A percentile compares a stretch with the other conserved stretches of the same genome.
phyloP scores from a whole-genome alignment of 2,329 filamentous ascomycete genomes.

The Pezicula neosporulosa region DNA sequence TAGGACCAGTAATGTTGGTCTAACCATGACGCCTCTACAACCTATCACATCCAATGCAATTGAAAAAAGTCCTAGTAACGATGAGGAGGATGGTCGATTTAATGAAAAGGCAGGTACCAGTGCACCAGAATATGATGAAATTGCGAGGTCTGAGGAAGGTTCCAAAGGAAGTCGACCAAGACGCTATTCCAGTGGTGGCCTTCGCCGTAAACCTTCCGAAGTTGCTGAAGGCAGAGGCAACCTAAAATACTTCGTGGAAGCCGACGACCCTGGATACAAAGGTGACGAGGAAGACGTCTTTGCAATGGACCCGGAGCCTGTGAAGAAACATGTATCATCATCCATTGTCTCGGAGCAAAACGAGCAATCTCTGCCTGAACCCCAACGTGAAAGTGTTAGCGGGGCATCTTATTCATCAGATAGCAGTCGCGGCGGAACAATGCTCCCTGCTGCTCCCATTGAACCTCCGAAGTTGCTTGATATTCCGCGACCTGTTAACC shows the following conservation, averaged over 20 bases:
- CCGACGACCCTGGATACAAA: constrained; percentile 77
- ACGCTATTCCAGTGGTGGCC: constrained; percentile 82
- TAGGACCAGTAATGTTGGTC: constrained; percentile 7
- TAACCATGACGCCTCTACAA: constrained; percentile 8
- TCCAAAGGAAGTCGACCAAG: constrained; percentile 47
- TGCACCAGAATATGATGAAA: constrained; percentile 57
- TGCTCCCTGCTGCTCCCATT: constrained; percentile 7
- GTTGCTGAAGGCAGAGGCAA: constrained; percentile 69
- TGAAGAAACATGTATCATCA: constrained; percentile 14
- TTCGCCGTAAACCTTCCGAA: constrained; percentile 70
- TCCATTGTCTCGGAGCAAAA: not conserved
- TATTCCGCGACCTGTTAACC: constrained; percentile 64
- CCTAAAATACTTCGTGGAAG: constrained; percentile 87
- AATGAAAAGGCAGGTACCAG: constrained; percentile 55
- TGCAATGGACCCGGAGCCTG: constrained; percentile 52
- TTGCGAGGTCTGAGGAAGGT: constrained; percentile 12
- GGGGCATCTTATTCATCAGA: not conserved
- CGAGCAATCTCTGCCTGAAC: not conserved
- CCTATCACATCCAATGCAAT: constrained; percentile 9
- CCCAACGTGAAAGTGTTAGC: too few relatives aligned
- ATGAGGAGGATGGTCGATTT: constrained; percentile 29
- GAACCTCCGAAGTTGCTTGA: constrained; percentile 8
- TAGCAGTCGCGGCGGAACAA: not conserved
- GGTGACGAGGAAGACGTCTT: constrained; percentile 72
- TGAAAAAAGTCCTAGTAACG: constrained; percentile 13